Conservation (phyloP, 305 asterid genomes). For the Fraxinus nigra region DNA sequence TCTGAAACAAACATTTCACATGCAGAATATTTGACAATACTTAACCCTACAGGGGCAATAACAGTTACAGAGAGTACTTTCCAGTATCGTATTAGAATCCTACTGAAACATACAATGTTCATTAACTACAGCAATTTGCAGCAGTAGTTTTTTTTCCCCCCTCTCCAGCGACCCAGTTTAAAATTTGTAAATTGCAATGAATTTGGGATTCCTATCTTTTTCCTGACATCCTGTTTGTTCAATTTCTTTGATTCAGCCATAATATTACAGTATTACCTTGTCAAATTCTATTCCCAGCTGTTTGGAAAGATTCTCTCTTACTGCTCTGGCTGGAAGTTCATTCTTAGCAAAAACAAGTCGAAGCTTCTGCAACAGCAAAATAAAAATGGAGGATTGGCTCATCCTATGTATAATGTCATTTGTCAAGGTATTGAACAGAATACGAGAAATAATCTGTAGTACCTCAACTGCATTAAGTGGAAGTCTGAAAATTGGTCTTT, state of each 20-base stretch:
- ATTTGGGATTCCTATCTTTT: conserved; percentile 2
- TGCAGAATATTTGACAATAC: background rate
- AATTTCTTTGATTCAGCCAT: conserved; percentile 16
- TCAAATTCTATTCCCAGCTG: conserved; percentile 75
- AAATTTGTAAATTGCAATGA: background rate
- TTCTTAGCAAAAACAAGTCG: conserved; percentile 77
- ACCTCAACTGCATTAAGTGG: conserved; percentile 82
- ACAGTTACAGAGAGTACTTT: background rate
- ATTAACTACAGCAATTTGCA: conserved; percentile 8
- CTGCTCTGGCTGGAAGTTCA: conserved; percentile 82
- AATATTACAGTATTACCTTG: conserved; percentile 53
- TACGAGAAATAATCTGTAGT: conserved; percentile 11
- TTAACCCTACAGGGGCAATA: background rate
- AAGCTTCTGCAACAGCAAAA: conserved; percentile 65
- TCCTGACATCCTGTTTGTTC: conserved; percentile 13
- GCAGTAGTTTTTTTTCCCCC: background rate
- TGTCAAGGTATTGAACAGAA: background rate
- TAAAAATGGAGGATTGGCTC: conserved; percentile 26
- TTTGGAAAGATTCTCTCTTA: conserved; percentile 64
- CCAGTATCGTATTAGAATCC: background rate
- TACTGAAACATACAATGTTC: background rate
- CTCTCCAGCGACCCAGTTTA: background rate
- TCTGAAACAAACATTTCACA: background rate
- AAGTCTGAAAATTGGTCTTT: conserved; percentile 67
- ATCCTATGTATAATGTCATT: background rate